phyloP scores from a whole-genome alignment of 306 rosid species.

The Quercus robur region DNA sequence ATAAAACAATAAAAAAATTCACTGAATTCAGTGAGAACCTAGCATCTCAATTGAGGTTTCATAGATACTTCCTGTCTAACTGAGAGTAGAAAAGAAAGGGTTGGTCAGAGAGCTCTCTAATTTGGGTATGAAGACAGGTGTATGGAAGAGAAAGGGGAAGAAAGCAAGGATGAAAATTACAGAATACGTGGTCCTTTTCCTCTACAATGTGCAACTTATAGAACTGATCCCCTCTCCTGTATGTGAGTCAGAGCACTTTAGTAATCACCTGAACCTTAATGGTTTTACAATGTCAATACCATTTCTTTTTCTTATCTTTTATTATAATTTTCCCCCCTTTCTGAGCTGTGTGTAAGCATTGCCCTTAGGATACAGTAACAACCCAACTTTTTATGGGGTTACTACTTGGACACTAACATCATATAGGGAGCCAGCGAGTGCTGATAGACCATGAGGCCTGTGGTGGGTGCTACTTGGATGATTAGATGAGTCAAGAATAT shows the following conservation, averaged over 20 bases:
- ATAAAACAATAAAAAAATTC: not conserved
- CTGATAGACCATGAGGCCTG: not conserved
- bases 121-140: slow-evolving; percentile 1
- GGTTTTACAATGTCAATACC: not conserved
- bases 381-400: not conserved
- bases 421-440: not conserved
- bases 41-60: not conserved
- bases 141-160: not conserved
- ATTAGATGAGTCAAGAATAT: not conserved
- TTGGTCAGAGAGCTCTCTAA: slow-evolving; percentile 1
- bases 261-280: not conserved
- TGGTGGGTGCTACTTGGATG: not conserved
- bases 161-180: not conserved
- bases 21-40: not conserved
- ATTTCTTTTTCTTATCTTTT: not conserved
- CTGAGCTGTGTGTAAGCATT: not conserved
- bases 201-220: not conserved
- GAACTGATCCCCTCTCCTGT: not conserved
- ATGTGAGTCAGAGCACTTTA: not conserved
- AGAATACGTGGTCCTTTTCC: not conserved
- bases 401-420: not conserved
- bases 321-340: not conserved
- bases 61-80: not conserved
- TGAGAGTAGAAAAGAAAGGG: not conserved
- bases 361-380: not conserved